Conservation (phyloP, 192 early-diverging fungal genomes). For the Backusella macrospora region DNA sequence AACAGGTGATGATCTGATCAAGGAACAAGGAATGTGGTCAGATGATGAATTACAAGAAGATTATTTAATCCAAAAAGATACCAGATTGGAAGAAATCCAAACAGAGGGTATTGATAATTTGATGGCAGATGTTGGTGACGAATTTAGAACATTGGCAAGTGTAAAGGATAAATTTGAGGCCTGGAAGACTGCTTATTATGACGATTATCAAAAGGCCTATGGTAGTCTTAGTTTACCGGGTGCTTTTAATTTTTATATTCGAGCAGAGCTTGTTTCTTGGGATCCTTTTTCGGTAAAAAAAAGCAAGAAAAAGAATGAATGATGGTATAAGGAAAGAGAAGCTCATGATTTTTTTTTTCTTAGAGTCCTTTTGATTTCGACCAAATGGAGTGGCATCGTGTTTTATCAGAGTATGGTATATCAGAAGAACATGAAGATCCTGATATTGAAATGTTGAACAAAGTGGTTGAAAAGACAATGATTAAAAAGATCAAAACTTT, state of each 20-base stretch:
- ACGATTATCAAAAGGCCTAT: constrained; percentile 61
- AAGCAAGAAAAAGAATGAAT: no score
- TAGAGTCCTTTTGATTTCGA: constrained; percentile 37
- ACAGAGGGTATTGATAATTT: constrained; percentile 29
- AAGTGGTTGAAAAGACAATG: constrained; percentile 38
- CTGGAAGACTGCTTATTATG: constrained; percentile 53
- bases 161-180: constrained; percentile 54
- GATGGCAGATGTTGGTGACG: constrained; percentile 48
- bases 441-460: constrained; percentile 41
- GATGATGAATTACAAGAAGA: constrained; percentile 51
- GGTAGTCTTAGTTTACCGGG: constrained; percentile 54
- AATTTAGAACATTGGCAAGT: constrained; percentile 45
- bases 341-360: not conserved
- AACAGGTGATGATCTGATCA: not conserved
- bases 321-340: no score
- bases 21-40: constrained; percentile 40
- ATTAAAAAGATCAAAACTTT: constrained; percentile 30
- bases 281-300: constrained; percentile 48
- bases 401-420: constrained; percentile 34
- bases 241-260: constrained; percentile 60
- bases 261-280: constrained; percentile 55
- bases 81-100: constrained; percentile 39
- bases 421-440: constrained; percentile 32
- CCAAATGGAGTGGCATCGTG: constrained; percentile 42
- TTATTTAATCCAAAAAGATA: constrained; percentile 34